phyloP scores from a whole-genome alignment of 2,329 filamentous ascomycete genomes.

The Alternaria alternata region DNA sequence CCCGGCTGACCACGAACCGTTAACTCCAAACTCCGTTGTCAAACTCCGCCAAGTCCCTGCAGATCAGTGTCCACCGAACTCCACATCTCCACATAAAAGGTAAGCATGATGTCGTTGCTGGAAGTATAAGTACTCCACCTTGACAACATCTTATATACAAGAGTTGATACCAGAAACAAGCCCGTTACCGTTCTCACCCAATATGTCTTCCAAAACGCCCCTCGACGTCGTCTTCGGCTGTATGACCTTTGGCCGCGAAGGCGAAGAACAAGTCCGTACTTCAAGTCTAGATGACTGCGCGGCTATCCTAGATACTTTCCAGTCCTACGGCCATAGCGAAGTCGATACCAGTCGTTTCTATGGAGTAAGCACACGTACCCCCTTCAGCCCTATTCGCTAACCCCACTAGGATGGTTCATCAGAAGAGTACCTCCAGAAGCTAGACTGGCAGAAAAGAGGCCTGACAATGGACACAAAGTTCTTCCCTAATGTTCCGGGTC shows the following conservation, averaged over 20 bases:
- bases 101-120: not conserved
- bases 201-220: conserved; percentile 24
- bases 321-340: conserved; percentile 43
- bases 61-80: not conserved
- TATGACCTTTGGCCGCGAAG: conserved; percentile 48
- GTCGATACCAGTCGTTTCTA: conserved; percentile 53
- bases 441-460: conserved; percentile 51
- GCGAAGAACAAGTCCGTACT: conserved; percentile 30
- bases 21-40: not conserved
- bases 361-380: conserved; percentile 22
- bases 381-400: not conserved
- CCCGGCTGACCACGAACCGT: not conserved
- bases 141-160: not conserved
- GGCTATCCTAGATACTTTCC: conserved; percentile 42
- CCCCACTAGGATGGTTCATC: conserved; percentile 32
- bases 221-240: conserved; percentile 48
- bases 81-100: not conserved
- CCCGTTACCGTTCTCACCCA: not conserved
- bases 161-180: not conserved
- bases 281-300: conserved; percentile 24
- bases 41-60: conserved; percentile 3
- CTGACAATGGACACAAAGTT: conserved; percentile 57
- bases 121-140: not conserved
- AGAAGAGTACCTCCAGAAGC: conserved; percentile 55
- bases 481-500: conserved; percentile 44